Conservation (phyloP, 768 basidiomycete genomes). For the Lepiota brunneoincarnata region DNA sequence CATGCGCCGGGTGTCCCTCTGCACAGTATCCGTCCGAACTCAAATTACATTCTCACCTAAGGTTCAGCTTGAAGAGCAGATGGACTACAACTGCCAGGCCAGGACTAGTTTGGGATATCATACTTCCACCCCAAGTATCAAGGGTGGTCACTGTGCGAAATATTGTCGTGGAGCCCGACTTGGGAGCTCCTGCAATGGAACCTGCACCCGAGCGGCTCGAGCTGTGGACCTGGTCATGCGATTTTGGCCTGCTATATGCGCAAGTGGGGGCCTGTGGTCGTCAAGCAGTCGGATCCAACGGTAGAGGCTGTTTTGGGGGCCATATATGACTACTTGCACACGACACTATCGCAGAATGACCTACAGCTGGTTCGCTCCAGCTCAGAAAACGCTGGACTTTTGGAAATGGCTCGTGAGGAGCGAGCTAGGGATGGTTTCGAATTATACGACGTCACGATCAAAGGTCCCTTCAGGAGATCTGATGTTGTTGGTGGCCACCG, state of each 20-base stretch:
- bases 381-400: conserved; percentile 20
- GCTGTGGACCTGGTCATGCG: conserved; percentile 36
- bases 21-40: conserved; percentile 1
- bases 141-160: conserved; percentile 29
- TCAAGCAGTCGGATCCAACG: conserved; percentile 34
- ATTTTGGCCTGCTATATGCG: conserved; percentile 39
- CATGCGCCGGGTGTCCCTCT: no score
- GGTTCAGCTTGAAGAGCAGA: not conserved
- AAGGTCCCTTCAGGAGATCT: conserved; percentile 41
- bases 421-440: conserved; percentile 38
- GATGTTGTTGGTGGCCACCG: conserved; percentile 48
- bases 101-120: conserved; percentile 40
- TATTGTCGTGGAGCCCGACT: conserved; percentile 23
- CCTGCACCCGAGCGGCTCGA: conserved; percentile 29
- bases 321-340: conserved; percentile 47
- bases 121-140: conserved; percentile 34
- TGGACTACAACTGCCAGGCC: conserved; percentile 11
- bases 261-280: conserved; percentile 49
- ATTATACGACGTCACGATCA: conserved; percentile 35
- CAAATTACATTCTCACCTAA: not conserved
- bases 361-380: conserved; percentile 21
- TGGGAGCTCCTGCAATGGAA: conserved; percentile 30
- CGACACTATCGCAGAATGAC: conserved; percentile 35
- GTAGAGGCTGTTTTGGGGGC: conserved; percentile 46
- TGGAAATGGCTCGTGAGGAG: conserved; percentile 25